Evolutionary conservation across 768 basidiomycete genomes (phyloP), one percentile per base, ranked within the genome.

Genomic region (Termitomyces sp.): DNA sequence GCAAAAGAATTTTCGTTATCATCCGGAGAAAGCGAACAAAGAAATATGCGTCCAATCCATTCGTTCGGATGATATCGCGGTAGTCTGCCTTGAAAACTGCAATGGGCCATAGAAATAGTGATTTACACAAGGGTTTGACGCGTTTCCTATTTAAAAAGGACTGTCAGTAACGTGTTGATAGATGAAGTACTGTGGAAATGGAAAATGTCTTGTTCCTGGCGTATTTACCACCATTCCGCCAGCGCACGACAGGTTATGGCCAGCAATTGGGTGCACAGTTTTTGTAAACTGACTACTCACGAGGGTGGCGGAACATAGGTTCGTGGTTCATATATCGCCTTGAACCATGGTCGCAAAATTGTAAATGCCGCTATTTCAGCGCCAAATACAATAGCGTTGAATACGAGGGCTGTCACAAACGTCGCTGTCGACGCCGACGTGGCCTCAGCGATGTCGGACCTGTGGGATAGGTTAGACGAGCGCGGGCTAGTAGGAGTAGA

Each of bases 41-140:
- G 70, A 96, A 89, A 76, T 96, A 99, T 16, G 94, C 91, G 71
- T 98, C 96, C 60, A 91, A 78, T 32, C 94, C 94, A 63, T 94
- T 95, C 46, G 83, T 80, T 46, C 77, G 76, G 61, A 86, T 81
- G 60, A 92, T 85, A 24, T 79, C 80, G 33, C 75, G 74, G 68
- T 87, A 85, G 68, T 93, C 83, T 2, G 88, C 80, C 2, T 77
- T 78, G 74, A 76, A 87, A 20, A 95, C 73, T 0, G 84, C 79
- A 20, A 82, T 61, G 1, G 90, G 89, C 93, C 92, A 96, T 38
- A 79, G 69, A 24, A 92, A 73, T 20, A 84, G 64, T 11, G 75
- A 75, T 16, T 71, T 61, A 0, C 83, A 70, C 55, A 95, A 79
- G 5, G 86, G 77, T 16, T 74, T 63, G 11, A 81, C 76, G 45